Percentiles rank a stretch among this genome's conserved stretches.
These are phyloP conservation scores for Aspergillus coremiiformis DNA, from an alignment of 495 filamentous ascomycete genomes.

Conservation along the genomic window DNA sequence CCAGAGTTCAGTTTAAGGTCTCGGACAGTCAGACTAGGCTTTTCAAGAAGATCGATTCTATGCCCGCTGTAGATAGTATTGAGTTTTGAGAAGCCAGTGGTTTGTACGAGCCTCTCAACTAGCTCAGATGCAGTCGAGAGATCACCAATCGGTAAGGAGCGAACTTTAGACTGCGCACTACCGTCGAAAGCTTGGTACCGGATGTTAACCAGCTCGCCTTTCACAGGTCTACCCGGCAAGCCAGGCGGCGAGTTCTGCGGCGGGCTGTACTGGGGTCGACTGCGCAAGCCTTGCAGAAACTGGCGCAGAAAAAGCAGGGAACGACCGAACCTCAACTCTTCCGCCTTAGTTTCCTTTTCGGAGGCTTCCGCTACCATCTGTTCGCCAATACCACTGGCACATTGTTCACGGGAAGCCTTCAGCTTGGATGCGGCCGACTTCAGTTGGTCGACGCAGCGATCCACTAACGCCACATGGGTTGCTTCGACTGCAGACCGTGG, in stretches of 20 bases:
- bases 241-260: slow-evolving; percentile 32
- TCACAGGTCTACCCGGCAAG: slow-evolving; percentile 34
- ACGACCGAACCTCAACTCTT: slow-evolving; percentile 58
- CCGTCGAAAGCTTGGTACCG: slow-evolving; percentile 69
- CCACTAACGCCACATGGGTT: slow-evolving; percentile 72
- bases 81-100: slow-evolving; percentile 66
- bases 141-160: slow-evolving; percentile 53
- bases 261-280: slow-evolving; percentile 47
- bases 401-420: slow-evolving; percentile 36
- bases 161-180: slow-evolving; percentile 46
- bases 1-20: slow-evolving; percentile 48
- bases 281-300: slow-evolving; percentile 47
- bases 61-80: slow-evolving; percentile 46
- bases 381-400: slow-evolving; percentile 23
- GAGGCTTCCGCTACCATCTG: slow-evolving; percentile 41
- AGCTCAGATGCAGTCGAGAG: slow-evolving; percentile 64
- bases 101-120: slow-evolving; percentile 51
- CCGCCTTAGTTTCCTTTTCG: slow-evolving; percentile 37
- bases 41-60: slow-evolving; percentile 37
- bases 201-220: slow-evolving; percentile 57
- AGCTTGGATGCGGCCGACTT: slow-evolving; percentile 58
- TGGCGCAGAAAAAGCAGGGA: slow-evolving; percentile 55
- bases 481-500: slow-evolving; percentile 46
- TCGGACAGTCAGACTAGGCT: slow-evolving; percentile 29
- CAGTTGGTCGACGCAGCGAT: slow-evolving; percentile 70